phyloP scores from a whole-genome alignment of 352 stramenopile genomes.

The Globisporangium radiosum region DNA sequence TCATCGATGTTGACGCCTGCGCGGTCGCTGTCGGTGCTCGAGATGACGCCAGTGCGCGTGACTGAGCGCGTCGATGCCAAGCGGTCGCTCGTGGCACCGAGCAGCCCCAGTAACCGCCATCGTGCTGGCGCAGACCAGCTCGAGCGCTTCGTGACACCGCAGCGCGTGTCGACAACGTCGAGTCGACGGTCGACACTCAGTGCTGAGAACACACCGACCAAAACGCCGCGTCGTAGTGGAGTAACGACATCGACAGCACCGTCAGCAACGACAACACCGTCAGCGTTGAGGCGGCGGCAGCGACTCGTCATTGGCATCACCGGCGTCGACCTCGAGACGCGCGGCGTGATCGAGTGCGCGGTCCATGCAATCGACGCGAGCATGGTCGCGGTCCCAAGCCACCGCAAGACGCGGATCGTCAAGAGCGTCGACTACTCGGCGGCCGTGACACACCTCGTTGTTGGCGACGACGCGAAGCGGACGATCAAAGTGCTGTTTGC shows the following conservation, averaged over 20 bases:
- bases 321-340: conserved; percentile 46
- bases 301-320: conserved; percentile 77
- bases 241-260: too few species aligned
- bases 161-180: conserved; percentile 4
- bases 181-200: conserved; percentile 9
- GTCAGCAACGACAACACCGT: too few species aligned
- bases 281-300: conserved; percentile 10
- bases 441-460: conserved; percentile 70
- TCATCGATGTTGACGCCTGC: neutral
- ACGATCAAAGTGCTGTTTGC: conserved; percentile 85
- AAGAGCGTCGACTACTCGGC: conserved; percentile 71
- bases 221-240: neutral
- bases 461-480: conserved; percentile 56
- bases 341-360: conserved; percentile 61
- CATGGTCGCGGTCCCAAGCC: conserved; percentile 30
- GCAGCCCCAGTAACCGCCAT: neutral
- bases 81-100: conserved; percentile 2
- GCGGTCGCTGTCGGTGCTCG: conserved; percentile 8
- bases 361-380: conserved; percentile 74
- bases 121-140: conserved; percentile 4
- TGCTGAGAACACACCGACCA: conserved; percentile 3
- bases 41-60: conserved; percentile 13
- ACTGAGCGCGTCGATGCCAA: conserved; percentile 5
- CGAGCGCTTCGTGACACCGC: conserved; percentile 10
- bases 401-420: conserved; percentile 69